These are phyloP conservation scores for Diospyros kaki DNA, from an alignment of 148 eudicot species.

Conservation along the genomic window DNA sequence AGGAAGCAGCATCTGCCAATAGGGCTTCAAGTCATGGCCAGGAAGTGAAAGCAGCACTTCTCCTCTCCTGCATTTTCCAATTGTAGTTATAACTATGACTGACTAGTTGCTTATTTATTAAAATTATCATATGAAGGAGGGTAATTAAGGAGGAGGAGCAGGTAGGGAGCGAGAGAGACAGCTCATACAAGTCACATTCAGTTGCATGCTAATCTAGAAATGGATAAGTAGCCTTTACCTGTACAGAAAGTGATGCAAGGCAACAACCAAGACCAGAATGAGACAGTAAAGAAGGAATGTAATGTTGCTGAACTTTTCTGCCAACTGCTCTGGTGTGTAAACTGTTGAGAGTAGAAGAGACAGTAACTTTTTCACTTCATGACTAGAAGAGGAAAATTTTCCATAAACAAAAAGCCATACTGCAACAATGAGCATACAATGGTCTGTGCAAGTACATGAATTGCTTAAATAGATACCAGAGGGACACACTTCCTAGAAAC, in stretches of 20 bases:
- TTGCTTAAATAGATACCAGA: too few species aligned
- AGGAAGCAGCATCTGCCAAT: conserved; percentile 88
- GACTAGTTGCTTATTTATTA: neutral
- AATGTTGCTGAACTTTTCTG: conserved; percentile 84
- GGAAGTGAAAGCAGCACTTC: conserved; percentile 53
- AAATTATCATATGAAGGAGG: neutral
- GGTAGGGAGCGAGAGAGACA: neutral
- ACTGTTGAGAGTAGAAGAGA: conserved; percentile 41
- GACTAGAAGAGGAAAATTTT: neutral
- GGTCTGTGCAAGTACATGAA: too few species aligned
- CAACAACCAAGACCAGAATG: conserved; percentile 66
- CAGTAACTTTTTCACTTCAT: neutral
- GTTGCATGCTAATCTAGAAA: conserved; percentile 1
- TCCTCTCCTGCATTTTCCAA: conserved; percentile 67
- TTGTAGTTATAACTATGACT: neutral
- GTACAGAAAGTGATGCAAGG: conserved; percentile 71
- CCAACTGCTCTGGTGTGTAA: conserved; percentile 85
- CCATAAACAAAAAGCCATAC: too few species aligned
- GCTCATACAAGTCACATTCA: conserved; percentile 1
- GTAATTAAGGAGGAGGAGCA: neutral
- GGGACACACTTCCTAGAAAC: too few species aligned
- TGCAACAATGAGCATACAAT: too few species aligned
- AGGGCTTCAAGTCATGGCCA: conserved; percentile 56
- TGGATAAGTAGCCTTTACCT: conserved; percentile 45
- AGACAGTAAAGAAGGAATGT: conserved; percentile 78